Percentiles rank a stretch among this genome's conserved stretches.
Evolutionary conservation across 2,329 filamentous ascomycete species (phyloP).

Genomic region (Hypoxylon sp.): DNA sequence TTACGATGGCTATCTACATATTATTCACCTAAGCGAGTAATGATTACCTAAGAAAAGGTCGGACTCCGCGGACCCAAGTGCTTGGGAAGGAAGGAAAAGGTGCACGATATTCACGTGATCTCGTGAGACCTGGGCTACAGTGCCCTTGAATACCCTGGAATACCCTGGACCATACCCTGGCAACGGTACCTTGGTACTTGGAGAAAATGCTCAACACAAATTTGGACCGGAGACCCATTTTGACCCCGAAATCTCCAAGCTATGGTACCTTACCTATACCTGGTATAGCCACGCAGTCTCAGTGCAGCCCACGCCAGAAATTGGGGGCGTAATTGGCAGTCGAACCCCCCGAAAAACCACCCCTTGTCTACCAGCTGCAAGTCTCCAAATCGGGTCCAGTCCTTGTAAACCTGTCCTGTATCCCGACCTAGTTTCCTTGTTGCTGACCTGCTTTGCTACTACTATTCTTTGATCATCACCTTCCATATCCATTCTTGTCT

Average conservation of each 20-base stretch:
- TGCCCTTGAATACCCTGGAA: not conserved
- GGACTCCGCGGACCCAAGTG: conserved; percentile 18
- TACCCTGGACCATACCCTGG: not conserved
- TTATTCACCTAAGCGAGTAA: conserved; percentile 25
- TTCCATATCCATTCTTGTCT: conserved; percentile 42
- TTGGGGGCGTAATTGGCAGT: conserved; percentile 23
- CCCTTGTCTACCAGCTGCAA: conserved; percentile 13
- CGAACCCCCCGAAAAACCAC: conserved; percentile 5
- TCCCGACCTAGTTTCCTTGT: conserved; percentile 9
- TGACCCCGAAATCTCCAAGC: conserved; percentile 29
- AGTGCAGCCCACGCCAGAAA: conserved; percentile 21
- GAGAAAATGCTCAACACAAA: conserved; percentile 28
- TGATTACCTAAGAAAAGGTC: conserved; percentile 8
- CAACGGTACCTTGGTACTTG: conserved; percentile 18
- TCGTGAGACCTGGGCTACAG: conserved; percentile 27
- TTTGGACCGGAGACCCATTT: conserved; percentile 31
- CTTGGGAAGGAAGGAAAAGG: conserved; percentile 27
- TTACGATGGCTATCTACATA: not conserved
- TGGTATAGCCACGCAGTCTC: conserved; percentile 32
- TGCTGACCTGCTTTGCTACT: conserved; percentile 17
- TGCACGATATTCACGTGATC: conserved; percentile 26
- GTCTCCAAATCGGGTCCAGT: conserved; percentile 15
- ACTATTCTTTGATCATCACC: conserved; percentile 41
- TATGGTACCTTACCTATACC: too few relatives aligned
- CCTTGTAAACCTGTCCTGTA: conserved; percentile 28